phyloP scores from a whole-genome alignment of 345 rosid species.

The Carallia pectinifolia region DNA sequence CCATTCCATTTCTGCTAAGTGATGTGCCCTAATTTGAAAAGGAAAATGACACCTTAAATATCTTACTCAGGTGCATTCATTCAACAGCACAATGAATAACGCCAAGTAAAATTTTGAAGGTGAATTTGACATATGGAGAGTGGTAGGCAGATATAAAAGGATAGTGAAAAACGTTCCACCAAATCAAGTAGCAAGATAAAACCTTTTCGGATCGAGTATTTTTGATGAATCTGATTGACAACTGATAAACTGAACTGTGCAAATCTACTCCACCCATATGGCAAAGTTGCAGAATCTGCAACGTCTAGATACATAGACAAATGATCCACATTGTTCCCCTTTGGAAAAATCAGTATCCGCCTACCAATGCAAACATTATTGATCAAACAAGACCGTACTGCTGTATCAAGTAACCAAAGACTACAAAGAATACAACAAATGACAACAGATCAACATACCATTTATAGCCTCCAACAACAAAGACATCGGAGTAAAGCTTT shows the following conservation, averaged over 20 bases:
- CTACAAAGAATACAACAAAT: background rate
- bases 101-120: background rate
- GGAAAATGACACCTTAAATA: too few species aligned
- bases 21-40: too few species aligned
- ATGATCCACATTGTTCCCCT: slow-evolving; percentile 45
- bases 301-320: slow-evolving; percentile 47
- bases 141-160: background rate
- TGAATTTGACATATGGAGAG: background rate
- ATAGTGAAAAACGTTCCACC: background rate
- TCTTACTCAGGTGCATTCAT: too few species aligned
- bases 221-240: slow-evolving; percentile 38
- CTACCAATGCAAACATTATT: slow-evolving; percentile 22
- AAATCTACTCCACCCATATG: slow-evolving; percentile 49
- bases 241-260: slow-evolving; percentile 44
- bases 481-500: slow-evolving; percentile 45
- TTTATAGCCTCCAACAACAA: slow-evolving; percentile 44
- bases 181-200: background rate
- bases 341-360: slow-evolving; percentile 47
- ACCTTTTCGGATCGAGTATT: slow-evolving; percentile 38
- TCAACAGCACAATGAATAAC: too few species aligned
- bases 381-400: background rate
- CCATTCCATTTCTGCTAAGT: too few species aligned
- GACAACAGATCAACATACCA: slow-evolving; percentile 27
- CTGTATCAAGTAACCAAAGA: background rate
- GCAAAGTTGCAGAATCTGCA: slow-evolving; percentile 42